A percentile compares a stretch with the other conserved stretches of the same genome.
These are phyloP conservation scores for Colletotrichum sp. DNA, from an alignment of 2,329 filamentous ascomycete genomes.

Conservation along the genomic window DNA sequence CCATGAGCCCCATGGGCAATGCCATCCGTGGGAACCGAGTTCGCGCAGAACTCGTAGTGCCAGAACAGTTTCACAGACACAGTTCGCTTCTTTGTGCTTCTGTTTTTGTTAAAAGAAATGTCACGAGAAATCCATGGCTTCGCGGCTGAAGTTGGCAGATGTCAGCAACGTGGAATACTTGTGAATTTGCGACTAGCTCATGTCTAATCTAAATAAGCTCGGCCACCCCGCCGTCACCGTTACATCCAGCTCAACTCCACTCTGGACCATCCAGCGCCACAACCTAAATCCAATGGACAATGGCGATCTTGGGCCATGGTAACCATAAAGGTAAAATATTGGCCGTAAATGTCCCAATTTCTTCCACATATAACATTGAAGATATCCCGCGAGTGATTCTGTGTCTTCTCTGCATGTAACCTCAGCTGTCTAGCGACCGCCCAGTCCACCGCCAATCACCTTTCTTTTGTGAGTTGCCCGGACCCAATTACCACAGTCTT, in stretches of 20 bases:
- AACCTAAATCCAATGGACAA: neutral
- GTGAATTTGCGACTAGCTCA: neutral
- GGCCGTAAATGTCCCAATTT: neutral
- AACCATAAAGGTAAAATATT: neutral
- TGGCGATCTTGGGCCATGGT: neutral
- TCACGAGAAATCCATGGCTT: neutral
- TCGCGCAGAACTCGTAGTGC: neutral
- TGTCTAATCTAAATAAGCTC: neutral
- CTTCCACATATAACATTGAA: neutral
- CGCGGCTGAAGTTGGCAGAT: neutral
- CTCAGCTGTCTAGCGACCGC: neutral
- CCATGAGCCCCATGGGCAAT: neutral
- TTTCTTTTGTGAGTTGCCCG: neutral
- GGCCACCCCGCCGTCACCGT: neutral
- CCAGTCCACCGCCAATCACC: neutral
- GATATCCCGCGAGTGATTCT: neutral
- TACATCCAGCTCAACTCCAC: neutral
- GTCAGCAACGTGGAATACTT: neutral
- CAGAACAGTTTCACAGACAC: too few species aligned
- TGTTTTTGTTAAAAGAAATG: neutral
- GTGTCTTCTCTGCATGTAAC: neutral
- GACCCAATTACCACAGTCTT: neutral
- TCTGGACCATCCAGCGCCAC: neutral
- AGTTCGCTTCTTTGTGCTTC: too few species aligned
- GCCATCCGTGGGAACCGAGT: neutral